Evolutionary conservation across 495 filamentous ascomycete genomes (phyloP).

Genomic region (Ramalina intermedia): DNA sequence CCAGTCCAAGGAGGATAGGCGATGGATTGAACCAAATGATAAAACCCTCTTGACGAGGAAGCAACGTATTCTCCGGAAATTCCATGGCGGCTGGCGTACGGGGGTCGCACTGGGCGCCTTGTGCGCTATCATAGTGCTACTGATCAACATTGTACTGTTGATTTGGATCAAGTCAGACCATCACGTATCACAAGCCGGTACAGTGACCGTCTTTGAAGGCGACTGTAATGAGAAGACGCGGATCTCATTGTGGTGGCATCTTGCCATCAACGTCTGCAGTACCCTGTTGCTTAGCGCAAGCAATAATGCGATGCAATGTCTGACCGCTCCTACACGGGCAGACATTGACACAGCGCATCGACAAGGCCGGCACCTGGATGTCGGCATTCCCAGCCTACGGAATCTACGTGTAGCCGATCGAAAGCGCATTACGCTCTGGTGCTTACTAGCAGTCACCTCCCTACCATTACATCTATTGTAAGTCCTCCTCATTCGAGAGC

Average conservation of each 20-base stretch:
- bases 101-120: not conserved
- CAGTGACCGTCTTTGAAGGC: not conserved
- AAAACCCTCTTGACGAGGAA: not conserved
- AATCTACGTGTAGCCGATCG: not conserved
- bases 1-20: too few relatives aligned
- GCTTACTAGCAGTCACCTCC: too few relatives aligned
- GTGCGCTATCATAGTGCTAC: not conserved
- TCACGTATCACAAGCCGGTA: not conserved
- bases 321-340: not conserved
- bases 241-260: not conserved
- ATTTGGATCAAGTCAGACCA: not conserved
- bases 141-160: not conserved
- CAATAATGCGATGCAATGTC: not conserved
- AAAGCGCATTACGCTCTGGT: not conserved
- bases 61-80: not conserved
- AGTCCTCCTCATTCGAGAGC: too few relatives aligned
- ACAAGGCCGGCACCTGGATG: not conserved
- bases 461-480: too few relatives aligned
- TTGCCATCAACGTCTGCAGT: not conserved
- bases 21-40: too few relatives aligned
- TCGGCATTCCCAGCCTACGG: not conserved
- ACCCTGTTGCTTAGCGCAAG: not conserved
- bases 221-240: not conserved
- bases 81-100: not conserved
- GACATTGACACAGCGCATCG: constrained; percentile 1